Evolutionary conservation across 2,329 filamentous ascomycete species (phyloP).

Genomic region (Phialophora tarda): DNA sequence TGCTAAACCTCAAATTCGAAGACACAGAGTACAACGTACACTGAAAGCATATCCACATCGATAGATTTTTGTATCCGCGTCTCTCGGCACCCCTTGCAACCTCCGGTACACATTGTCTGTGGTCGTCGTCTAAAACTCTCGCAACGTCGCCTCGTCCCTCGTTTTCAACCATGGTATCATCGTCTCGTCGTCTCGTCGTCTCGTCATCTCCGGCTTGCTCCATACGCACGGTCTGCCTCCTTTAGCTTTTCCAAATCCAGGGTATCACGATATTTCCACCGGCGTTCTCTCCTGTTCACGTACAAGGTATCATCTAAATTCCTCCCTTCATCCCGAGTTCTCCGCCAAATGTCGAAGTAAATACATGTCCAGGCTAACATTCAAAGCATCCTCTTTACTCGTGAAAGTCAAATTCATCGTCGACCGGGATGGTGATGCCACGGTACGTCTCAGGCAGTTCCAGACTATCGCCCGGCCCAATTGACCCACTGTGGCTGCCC

Average conservation of each 20-base stretch:
- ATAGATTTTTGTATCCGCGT: neutral
- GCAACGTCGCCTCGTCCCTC: neutral
- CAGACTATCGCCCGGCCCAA: constrained; percentile 28
- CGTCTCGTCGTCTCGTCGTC: neutral
- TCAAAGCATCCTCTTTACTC: constrained; percentile 12
- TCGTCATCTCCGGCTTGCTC: too few species aligned
- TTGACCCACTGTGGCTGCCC: constrained; percentile 37
- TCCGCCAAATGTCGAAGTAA: neutral
- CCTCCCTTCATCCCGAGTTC: neutral
- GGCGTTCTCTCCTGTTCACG: neutral
- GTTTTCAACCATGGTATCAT: neutral
- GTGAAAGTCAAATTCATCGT: constrained; percentile 39
- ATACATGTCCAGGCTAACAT: neutral
- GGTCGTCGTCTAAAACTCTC: neutral
- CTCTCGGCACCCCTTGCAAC: neutral
- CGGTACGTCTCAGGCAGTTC: constrained; percentile 41
- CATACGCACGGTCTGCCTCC: neutral
- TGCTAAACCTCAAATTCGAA: neutral
- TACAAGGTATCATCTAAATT: neutral
- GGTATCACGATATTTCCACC: neutral
- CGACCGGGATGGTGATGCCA: constrained; percentile 47
- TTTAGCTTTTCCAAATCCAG: neutral
- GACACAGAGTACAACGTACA: neutral
- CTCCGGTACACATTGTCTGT: neutral
- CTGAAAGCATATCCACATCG: neutral